Evolutionary conservation across 306 rosid species (phyloP).

Genomic region (Hippophae rhamnoides): DNA sequence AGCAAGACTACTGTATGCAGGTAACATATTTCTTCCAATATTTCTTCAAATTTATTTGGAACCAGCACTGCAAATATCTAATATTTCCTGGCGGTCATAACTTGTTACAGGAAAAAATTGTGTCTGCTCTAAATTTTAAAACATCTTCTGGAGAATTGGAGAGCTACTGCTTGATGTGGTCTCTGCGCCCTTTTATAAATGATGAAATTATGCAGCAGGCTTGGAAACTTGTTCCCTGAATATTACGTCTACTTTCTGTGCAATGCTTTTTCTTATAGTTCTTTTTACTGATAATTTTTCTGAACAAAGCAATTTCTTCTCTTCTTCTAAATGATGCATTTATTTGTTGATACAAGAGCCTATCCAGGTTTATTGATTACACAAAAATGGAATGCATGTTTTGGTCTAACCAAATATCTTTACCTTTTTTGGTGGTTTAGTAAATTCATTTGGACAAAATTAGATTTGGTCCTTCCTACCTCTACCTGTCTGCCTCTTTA

Average conservation of each 20-base stretch:
- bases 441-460: too few species aligned
- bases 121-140: constrained; percentile 47
- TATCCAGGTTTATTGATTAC: too few species aligned
- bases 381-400: too few species aligned
- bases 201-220: constrained; percentile 47
- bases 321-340: too few species aligned
- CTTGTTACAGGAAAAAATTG: constrained; percentile 51
- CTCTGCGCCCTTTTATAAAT: constrained; percentile 43
- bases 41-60: constrained; percentile 3
- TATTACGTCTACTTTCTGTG: neutral
- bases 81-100: neutral
- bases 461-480: too few species aligned
- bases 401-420: too few species aligned
- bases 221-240: constrained; percentile 50
- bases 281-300: too few species aligned
- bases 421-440: too few species aligned
- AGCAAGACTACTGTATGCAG: constrained; percentile 73
- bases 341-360: too few species aligned
- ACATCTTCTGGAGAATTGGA: constrained; percentile 52
- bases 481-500: too few species aligned
- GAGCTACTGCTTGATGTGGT: constrained; percentile 74
- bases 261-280: too few species aligned
- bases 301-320: too few species aligned
- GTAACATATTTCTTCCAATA: constrained; percentile 21
- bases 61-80: neutral